These are phyloP conservation scores for Plasmodium fragile DNA, from an alignment of 169 alveolate species.

Conservation along the genomic window DNA sequence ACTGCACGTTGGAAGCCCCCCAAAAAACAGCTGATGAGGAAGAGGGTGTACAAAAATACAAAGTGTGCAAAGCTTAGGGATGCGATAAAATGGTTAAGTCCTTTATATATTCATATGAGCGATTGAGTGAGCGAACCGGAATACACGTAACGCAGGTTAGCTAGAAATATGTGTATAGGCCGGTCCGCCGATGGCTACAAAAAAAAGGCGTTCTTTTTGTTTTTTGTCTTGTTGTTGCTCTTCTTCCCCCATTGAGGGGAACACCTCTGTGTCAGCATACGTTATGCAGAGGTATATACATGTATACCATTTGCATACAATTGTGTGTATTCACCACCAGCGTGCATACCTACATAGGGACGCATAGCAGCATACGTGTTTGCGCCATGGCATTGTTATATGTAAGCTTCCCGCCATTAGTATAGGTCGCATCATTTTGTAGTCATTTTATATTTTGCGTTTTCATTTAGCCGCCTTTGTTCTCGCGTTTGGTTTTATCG, in stretches of 20 bases:
- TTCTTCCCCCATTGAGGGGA: neutral
- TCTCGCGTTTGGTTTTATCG: neutral
- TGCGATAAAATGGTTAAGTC: neutral
- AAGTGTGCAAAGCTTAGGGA: neutral
- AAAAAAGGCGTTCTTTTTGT: neutral
- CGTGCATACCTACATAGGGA: neutral
- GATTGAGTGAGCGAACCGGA: neutral
- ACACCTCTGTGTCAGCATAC: neutral
- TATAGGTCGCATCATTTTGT: neutral
- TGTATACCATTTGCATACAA: neutral
- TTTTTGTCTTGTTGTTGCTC: neutral
- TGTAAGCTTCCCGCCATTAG: neutral
- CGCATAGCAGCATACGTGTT: neutral
- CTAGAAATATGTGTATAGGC: neutral
- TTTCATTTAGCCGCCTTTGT: neutral
- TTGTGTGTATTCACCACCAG: neutral
- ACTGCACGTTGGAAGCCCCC: neutral
- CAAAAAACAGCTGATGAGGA: neutral
- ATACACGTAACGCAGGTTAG: neutral
- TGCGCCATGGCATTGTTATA: neutral
- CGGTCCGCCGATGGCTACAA: neutral
- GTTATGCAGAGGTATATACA: neutral
- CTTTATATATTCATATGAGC: neutral
- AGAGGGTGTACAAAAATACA: neutral
- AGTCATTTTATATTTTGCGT: neutral